Conservation (phyloP, 1,284 basidiomycete species). For the Ceratobasidium papillatum region DNA sequence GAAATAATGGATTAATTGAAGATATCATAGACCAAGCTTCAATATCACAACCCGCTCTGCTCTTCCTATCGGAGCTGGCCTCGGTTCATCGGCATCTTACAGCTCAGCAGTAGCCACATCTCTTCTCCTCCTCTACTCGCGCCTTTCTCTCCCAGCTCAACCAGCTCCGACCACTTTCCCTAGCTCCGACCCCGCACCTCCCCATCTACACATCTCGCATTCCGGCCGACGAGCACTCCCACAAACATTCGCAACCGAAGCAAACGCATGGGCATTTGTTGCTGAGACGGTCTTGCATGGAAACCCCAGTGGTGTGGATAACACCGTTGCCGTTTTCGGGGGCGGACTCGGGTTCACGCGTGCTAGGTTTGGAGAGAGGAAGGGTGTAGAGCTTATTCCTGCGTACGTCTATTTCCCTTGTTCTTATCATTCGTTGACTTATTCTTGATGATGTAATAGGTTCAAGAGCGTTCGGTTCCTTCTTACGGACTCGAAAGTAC, state of each 20-base stretch:
- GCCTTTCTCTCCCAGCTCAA: conserved; percentile 63
- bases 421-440: background rate
- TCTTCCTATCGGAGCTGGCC: conserved; percentile 98
- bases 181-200: conserved; percentile 51
- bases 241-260: conserved; percentile 69
- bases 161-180: conserved; percentile 58
- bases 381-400: conserved; percentile 84
- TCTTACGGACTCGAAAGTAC: conserved; percentile 91
- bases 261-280: conserved; percentile 95
- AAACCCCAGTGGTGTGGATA: conserved; percentile 97
- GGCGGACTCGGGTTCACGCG: conserved; percentile 93
- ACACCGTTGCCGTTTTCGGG: conserved; percentile 92
- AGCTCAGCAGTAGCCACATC: conserved; percentile 87
- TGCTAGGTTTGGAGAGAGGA: conserved; percentile 75
- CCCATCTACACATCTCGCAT: conserved; percentile 69
- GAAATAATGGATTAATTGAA: conserved; percentile 17
- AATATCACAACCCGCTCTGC: conserved; percentile 87
- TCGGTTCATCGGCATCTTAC: conserved; percentile 97
- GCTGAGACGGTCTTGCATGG: conserved; percentile 97
- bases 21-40: conserved; percentile 66
- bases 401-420: conserved; percentile 65
- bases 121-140: conserved; percentile 75
- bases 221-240: conserved; percentile 71
- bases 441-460: conserved; percentile 50
- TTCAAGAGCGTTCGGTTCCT: conserved; percentile 81